Base-by-base conservation (phyloP, 140 eudicot genomes). In the Cichorium intybus region DNA sequence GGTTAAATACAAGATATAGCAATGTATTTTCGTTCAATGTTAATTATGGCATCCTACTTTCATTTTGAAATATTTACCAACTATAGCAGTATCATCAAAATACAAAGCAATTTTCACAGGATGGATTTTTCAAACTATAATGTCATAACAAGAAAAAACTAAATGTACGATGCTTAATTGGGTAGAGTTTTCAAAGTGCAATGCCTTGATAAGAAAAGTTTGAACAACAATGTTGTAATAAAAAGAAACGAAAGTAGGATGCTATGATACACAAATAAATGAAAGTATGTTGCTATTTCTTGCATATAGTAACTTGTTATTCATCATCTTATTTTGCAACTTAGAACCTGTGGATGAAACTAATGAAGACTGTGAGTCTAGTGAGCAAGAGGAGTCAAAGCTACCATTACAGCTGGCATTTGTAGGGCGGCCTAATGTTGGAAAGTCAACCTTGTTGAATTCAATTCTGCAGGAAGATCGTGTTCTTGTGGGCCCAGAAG, bases 401-500 rank as follows among this genome's bases (percentile, higher is more conserved):
- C 73, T 78, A 60, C 97, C 94, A 29, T 69, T 93, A 62, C 97
- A 88, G 80, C 70, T 92, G 75, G 99, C 97, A 21, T 80, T 93
- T 76, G 97, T 93, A 7, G 99, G 99, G 39, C 77, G 95, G 37
- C 99, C 99, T 51, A 93, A 93, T 80, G 99, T 93, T 56, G 97
- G 99, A 60, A 93, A 93, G 74, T 88, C 97, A 54, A 93, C 99
- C 29, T 80, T 93, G 73, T 66, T 93, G 74, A 93, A 93, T 71
- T 76, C 95, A 29, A 68, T 93, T 68, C 78, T 88, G 51, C 94
- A 85, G 74, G 97, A 93, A 80, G 82, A 93, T 24, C 99, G 99
- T 53, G 99, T 88, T 69, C 65, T 93, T 75, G 97, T 88, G 77
- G 99, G 97, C 23, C 99, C 97, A 28, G 99, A 93, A 79, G 99